Evolutionary conservation across 331 rosid species (phyloP).

Genomic region (Arachis monticola): DNA sequence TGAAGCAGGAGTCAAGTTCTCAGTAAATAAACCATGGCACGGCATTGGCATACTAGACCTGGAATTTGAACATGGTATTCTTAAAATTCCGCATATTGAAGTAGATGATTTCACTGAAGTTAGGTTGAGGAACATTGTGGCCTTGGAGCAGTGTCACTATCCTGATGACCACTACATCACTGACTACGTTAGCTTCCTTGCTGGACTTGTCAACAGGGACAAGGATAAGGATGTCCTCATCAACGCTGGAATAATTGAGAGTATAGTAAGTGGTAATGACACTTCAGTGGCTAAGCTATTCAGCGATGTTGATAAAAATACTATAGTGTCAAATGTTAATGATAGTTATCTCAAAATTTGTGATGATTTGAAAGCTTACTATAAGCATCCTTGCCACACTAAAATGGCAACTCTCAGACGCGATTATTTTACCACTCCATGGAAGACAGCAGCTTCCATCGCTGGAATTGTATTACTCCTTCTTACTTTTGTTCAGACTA

Average conservation of each 20-base stretch:
- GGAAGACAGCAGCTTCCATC: neutral
- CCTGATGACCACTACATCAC: no score
- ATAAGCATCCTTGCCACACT: neutral
- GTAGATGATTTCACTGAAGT: no score
- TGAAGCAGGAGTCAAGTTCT: slow-evolving; percentile 13
- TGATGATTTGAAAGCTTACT: neutral
- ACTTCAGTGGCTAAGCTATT: neutral
- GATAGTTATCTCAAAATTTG: neutral
- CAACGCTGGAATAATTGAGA: neutral
- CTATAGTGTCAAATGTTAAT: neutral
- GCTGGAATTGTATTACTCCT: neutral
- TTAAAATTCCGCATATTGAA: no score
- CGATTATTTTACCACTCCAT: slow-evolving; percentile 18
- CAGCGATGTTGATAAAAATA: neutral
- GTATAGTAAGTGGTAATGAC: neutral
- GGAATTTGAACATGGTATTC: neutral
- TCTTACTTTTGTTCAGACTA: neutral
- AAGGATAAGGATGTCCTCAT: neutral
- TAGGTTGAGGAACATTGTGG: no score
- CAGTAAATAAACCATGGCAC: neutral
- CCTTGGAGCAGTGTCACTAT: no score
- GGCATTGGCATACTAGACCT: neutral
- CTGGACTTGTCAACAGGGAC: slow-evolving; percentile 14
- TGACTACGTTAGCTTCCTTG: neutral
- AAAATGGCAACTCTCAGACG: neutral